These are phyloP conservation scores for Acer saccharum DNA, from an alignment of 345 rosid species.

Conservation along the genomic window DNA sequence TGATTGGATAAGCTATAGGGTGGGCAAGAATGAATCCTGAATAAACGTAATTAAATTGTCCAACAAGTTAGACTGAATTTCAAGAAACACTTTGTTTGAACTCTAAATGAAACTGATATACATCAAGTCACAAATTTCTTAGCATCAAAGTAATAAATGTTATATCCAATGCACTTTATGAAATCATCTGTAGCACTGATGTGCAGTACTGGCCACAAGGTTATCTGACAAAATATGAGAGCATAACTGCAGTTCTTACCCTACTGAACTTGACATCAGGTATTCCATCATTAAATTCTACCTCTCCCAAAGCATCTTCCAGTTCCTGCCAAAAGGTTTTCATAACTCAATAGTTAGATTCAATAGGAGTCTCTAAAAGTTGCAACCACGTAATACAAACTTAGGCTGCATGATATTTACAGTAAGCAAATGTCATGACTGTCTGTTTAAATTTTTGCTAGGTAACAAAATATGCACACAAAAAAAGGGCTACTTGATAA, in stretches of 20 bases:
- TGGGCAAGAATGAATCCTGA: neutral
- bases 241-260: constrained; percentile 49
- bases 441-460: constrained; percentile 9
- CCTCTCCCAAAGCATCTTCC: constrained; percentile 83
- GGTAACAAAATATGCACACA: neutral
- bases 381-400: constrained; percentile 12
- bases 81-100: constrained; percentile 1
- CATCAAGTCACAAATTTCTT: constrained; percentile 8
- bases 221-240: neutral
- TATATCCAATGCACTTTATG: neutral
- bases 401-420: neutral
- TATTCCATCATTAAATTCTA: constrained; percentile 75
- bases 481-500: constrained; percentile 7
- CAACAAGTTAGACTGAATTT: neutral
- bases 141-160: constrained; percentile 1
- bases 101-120: neutral
- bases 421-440: neutral
- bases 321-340: constrained; percentile 62
- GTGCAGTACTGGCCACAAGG: constrained; percentile 10
- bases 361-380: constrained; percentile 12
- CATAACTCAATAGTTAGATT: constrained; percentile 19
- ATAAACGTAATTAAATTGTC: neutral
- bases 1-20: neutral
- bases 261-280: constrained; percentile 94
- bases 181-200: constrained; percentile 3